phyloP scores from a whole-genome alignment of 108 stramenopile genomes.

The Fistulifera solaris region DNA sequence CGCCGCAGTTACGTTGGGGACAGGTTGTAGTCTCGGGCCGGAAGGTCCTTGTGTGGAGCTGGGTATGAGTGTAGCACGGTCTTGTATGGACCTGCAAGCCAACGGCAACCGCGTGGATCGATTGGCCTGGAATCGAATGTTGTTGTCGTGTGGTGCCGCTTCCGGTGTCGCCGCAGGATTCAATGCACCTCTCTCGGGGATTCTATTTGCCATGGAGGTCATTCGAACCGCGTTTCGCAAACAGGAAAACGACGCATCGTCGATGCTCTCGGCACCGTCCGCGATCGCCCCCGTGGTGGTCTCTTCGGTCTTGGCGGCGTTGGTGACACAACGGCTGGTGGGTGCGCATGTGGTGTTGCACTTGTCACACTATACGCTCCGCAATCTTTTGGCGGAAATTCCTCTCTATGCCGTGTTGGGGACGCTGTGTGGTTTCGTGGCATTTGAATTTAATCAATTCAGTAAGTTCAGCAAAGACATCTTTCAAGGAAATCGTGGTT shows the following conservation, averaged over 20 bases:
- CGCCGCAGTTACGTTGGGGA: conserved; percentile 80
- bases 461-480: conserved; percentile 41
- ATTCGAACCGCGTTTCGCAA: conserved; percentile 50
- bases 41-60: conserved; percentile 88
- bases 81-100: conserved; percentile 6
- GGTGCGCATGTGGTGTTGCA: conserved; percentile 68
- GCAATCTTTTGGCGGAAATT: conserved; percentile 69
- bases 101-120: background rate
- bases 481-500: conserved; percentile 51
- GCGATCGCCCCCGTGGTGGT: conserved; percentile 67
- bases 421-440: conserved; percentile 55
- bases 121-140: conserved; percentile 28
- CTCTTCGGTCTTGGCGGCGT: conserved; percentile 73
- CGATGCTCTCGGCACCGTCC: conserved; percentile 20
- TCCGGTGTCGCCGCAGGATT: conserved; percentile 93
- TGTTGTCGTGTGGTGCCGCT: conserved; percentile 80
- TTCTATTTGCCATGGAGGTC: conserved; percentile 89
- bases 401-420: conserved; percentile 82
- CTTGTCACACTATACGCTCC: conserved; percentile 43
- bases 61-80: conserved; percentile 55
- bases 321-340: conserved; percentile 61
- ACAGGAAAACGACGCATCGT: background rate
- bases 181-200: conserved; percentile 88
- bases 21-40: conserved; percentile 84
- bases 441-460: conserved; percentile 51